Conservation (phyloP, 768 basidiomycete genomes). For the Gloeostereum incarnatum region DNA sequence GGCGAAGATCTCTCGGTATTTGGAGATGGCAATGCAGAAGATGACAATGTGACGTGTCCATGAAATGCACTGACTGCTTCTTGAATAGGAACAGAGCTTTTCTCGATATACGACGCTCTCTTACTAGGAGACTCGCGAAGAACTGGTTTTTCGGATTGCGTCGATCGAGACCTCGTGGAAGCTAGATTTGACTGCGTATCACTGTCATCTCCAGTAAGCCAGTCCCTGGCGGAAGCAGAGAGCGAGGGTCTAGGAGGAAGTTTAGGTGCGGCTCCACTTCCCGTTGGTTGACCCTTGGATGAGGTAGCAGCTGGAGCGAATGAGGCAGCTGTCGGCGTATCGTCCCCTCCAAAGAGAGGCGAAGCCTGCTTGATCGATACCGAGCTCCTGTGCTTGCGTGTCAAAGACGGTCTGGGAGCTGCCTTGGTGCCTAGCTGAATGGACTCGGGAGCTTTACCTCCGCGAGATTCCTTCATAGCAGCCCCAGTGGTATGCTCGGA, state of each 20-base stretch:
- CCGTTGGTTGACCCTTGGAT: constrained; percentile 10
- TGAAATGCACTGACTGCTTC: constrained; percentile 28
- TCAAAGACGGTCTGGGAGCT: constrained; percentile 30
- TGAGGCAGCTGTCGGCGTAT: constrained; percentile 2
- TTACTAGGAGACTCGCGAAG: constrained; percentile 67
- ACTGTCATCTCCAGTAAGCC: constrained; percentile 67
- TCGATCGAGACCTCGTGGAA: constrained; percentile 9
- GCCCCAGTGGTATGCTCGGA: constrained; percentile 50
- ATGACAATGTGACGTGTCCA: too few species aligned
- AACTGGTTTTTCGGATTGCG: constrained; percentile 29
- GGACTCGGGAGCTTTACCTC: too few species aligned
- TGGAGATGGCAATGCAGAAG: constrained; percentile 11
- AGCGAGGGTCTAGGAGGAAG: constrained; percentile 7
- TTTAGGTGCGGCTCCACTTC: constrained; percentile 3
- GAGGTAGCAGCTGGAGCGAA: background rate
- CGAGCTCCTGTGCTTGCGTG: constrained; percentile 40
- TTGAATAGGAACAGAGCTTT: constrained; percentile 26
- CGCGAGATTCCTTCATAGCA: constrained; percentile 44
- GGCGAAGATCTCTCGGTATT: constrained; percentile 9
- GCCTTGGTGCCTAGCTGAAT: constrained; percentile 3
- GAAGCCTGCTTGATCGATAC: constrained; percentile 31
- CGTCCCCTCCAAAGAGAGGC: constrained; percentile 7
- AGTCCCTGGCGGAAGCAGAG: constrained; percentile 21
- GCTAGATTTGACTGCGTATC: constrained; percentile 16
- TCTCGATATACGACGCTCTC: constrained; percentile 58